These are phyloP conservation scores for Hyparrhenia diplandra DNA, from an alignment of 176 grass and related monocot genomes.

Conservation along the genomic window DNA sequence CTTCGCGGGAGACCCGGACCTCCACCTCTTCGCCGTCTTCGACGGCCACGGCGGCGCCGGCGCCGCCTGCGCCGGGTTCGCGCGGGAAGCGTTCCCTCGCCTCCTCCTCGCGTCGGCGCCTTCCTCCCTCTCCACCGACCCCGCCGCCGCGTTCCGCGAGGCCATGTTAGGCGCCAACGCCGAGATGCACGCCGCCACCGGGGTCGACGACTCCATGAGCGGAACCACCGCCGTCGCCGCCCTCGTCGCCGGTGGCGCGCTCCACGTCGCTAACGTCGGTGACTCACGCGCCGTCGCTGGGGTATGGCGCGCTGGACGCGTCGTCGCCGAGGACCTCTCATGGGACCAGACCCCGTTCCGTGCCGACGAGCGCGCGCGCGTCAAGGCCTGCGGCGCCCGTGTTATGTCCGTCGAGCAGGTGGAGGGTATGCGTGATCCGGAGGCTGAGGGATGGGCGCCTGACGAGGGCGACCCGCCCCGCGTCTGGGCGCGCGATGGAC, in stretches of 20 bases:
- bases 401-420: constrained; percentile 85
- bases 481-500: constrained; percentile 82
- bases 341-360: constrained; percentile 97
- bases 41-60: constrained; percentile 82
- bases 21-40: constrained; percentile 92
- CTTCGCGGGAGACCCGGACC: constrained; percentile 56
- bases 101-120: constrained; percentile 43
- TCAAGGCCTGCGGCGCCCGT: constrained; percentile 66
- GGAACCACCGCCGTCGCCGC: constrained; percentile 90
- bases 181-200: constrained; percentile 61
- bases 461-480: constrained; percentile 87
- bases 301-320: constrained; percentile 42
- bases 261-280: constrained; percentile 89
- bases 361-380: constrained; percentile 83
- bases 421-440: constrained; percentile 54
- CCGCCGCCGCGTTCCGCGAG: constrained; percentile 42
- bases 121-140: constrained; percentile 39
- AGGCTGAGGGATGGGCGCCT: constrained; percentile 43
- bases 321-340: constrained; percentile 78
- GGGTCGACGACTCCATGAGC: constrained; percentile 89
- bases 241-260: constrained; percentile 46
- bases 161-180: constrained; percentile 57
- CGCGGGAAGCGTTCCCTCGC: constrained; percentile 56
- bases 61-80: constrained; percentile 61
- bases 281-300: constrained; percentile 85